These are phyloP conservation scores for Coniochaeta sp. DNA, from an alignment of 2,329 filamentous ascomycete species.

Conservation along the genomic window DNA sequence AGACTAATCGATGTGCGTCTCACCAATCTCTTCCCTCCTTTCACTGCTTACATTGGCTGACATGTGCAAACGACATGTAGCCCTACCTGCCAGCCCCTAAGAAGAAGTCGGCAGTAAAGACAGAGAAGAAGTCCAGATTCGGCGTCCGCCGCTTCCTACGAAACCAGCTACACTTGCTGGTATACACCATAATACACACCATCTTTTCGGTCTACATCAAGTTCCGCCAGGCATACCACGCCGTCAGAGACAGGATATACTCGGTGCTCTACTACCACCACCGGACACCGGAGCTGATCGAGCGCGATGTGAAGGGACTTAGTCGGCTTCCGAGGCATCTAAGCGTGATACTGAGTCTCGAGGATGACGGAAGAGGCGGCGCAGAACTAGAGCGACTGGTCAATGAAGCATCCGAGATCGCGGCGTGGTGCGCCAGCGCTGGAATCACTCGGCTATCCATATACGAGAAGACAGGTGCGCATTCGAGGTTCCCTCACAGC, in stretches of 20 bases:
- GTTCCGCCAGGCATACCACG: constrained; percentile 70
- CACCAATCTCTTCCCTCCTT: background rate
- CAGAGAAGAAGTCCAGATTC: constrained; percentile 31
- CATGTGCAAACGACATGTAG: constrained; percentile 8
- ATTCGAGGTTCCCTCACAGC: background rate
- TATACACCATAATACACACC: constrained; percentile 66
- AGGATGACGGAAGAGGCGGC: constrained; percentile 59
- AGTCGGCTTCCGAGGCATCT: constrained; percentile 74
- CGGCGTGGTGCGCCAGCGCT: constrained; percentile 86
- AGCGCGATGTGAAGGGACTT: constrained; percentile 72
- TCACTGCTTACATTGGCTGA: background rate
- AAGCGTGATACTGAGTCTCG: constrained; percentile 73
- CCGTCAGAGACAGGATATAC: constrained; percentile 67
- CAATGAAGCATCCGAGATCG: constrained; percentile 84
- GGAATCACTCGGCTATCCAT: constrained; percentile 83
- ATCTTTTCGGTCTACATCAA: constrained; percentile 87
- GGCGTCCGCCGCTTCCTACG: constrained; percentile 55
- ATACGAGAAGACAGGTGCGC: constrained; percentile 82
- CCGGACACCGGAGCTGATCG: constrained; percentile 86
- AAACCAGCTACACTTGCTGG: constrained; percentile 54
- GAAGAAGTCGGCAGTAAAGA: constrained; percentile 14
- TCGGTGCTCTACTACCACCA: constrained; percentile 92
- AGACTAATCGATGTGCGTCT: constrained; percentile 33
- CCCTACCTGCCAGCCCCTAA: constrained; percentile 26
- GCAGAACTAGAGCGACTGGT: constrained; percentile 77